These are phyloP conservation scores for Cicer cuneatum DNA, from an alignment of 306 rosid genomes.

Conservation along the genomic window DNA sequence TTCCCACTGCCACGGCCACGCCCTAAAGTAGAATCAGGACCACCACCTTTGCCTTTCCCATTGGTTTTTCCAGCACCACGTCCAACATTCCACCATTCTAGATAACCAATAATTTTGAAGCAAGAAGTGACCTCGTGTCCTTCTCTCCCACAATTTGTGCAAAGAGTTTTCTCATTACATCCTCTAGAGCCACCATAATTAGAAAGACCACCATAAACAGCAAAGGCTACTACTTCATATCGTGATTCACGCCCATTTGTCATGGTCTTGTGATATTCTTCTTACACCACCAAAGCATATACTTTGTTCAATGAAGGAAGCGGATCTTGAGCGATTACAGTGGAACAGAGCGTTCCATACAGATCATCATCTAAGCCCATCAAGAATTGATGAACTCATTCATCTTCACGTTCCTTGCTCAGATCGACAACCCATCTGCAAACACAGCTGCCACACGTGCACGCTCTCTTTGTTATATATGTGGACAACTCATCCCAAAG, in stretches of 20 bases:
- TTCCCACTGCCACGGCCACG: background rate
- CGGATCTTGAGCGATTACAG: background rate
- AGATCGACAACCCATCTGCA: too few species aligned
- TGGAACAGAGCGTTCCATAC: background rate
- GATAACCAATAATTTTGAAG: slow-evolving; percentile 11
- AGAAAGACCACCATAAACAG: background rate
- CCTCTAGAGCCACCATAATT: background rate
- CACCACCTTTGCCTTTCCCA: background rate
- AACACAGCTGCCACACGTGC: too few species aligned
- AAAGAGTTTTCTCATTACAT: background rate
- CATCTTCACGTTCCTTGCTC: background rate
- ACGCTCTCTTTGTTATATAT: too few species aligned
- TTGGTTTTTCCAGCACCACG: background rate
- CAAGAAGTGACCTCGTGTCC: background rate
- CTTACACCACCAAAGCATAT: slow-evolving; percentile 10
- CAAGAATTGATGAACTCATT: too few species aligned
- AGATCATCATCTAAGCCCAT: background rate
- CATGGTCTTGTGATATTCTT: slow-evolving; percentile 69
- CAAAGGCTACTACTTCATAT: background rate
- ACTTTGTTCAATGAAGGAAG: background rate
- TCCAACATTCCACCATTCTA: background rate
- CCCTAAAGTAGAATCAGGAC: background rate
- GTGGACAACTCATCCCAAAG: too few species aligned
- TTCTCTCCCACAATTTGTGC: background rate
- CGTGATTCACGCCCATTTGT: slow-evolving; percentile 48